Conservation (phyloP, 2,329 filamentous ascomycete species). For the Lachnellula willkommii region DNA sequence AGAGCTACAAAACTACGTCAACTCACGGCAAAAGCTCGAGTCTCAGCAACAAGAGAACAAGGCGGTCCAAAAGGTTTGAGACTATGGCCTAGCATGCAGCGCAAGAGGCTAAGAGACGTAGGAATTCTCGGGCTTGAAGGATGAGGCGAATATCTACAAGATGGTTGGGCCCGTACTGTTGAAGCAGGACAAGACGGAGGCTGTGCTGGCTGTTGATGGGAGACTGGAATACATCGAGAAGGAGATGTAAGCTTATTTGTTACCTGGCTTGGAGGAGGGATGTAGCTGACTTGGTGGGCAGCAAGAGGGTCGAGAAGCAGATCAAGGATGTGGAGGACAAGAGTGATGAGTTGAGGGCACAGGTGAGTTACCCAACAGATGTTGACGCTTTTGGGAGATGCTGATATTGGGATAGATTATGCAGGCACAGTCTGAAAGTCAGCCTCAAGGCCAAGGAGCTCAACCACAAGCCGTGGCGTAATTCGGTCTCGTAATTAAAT, state of each 20-base stretch:
- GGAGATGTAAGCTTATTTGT: constrained; percentile 65
- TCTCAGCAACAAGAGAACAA: constrained; percentile 91
- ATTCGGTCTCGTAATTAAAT: constrained; percentile 4
- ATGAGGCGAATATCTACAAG: constrained; percentile 91
- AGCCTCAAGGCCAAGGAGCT: constrained; percentile 28
- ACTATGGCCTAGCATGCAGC: background rate
- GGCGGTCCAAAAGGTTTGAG: constrained; percentile 69
- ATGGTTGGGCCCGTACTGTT: constrained; percentile 85
- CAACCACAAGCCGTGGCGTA: constrained; percentile 21
- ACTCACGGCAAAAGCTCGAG: constrained; percentile 84
- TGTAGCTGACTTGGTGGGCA: constrained; percentile 29
- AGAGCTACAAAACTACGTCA: constrained; percentile 76
- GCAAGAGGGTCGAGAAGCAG: constrained; percentile 61
- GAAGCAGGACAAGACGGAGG: constrained; percentile 91
- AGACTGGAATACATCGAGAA: constrained; percentile 88
- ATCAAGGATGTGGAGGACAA: constrained; percentile 60
- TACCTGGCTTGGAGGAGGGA: background rate
- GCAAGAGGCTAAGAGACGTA: constrained; percentile 34
- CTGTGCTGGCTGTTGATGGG: constrained; percentile 83
- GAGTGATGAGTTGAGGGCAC: constrained; percentile 59
- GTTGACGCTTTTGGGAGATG: background rate
- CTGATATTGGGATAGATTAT: constrained; percentile 33
- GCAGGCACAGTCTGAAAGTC: constrained; percentile 38
- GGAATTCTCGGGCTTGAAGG: constrained; percentile 76
- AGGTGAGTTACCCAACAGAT: constrained; percentile 43